Evolutionary conservation across 257 asterid species (phyloP), one percentile per base, ranked within the genome.

Genomic region (Lantana camara): DNA sequence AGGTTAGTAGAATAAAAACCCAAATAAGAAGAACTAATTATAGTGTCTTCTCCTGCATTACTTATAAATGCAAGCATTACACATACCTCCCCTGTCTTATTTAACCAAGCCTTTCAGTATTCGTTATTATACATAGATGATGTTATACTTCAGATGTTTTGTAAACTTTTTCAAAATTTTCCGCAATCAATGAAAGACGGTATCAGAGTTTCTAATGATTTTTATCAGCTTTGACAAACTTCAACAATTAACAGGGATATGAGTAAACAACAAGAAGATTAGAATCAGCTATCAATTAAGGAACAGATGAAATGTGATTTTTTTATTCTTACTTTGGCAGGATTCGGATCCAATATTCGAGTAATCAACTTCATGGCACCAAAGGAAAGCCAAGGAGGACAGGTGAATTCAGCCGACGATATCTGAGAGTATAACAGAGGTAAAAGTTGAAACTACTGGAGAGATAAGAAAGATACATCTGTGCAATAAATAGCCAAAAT

Each of bases 331-430:
- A 93, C 99, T 57, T 90, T 87, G 67, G 70, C 52, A 27, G 97
- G 95, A 77, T 85, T 82, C 3, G 99, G 99, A 41, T 90, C 90
- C 78, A 93, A 72, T 63, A 90, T 87, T 72, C 80, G 91, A 63
- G 94, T 20, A 60, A 93, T 90, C 74, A 93, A 73, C 82, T 88
- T 85, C 82, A 80, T 80, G 59, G 91, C 97, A 40, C 85, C 83
- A 61, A 93, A 87, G 35, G 99, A 82, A 67, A 93, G 79, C 99
- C 99, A 93, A 67, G 97, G 90, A n/a, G 99, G 99, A 80, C 88
- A 90, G 44, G 95, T 81, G 73, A 85, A 93, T 67, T 87, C 96
- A 60, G 96, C 96, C 22, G 80, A 63, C 62, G 92, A 87, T 66
- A 93, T 90, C 99, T 93, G 81, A 49, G 40, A 3, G 66, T 13